Percentiles rank a stretch among this genome's conserved stretches.
These are phyloP conservation scores for Entomophthora muscae DNA, from an alignment of 371 early-diverging fungal species.

Conservation along the genomic window DNA sequence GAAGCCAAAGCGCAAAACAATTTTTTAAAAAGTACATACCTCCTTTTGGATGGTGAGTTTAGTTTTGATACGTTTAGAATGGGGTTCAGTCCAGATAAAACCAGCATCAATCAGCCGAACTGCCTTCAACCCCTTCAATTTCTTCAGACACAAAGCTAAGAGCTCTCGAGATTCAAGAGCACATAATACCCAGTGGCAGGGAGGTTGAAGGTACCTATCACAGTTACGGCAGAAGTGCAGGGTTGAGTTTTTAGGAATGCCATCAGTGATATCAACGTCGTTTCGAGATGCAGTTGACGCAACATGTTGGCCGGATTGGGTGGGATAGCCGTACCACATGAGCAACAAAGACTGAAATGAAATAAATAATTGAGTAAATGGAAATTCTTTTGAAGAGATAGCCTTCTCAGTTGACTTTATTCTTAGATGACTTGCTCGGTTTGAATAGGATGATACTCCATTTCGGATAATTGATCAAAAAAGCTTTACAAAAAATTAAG, in stretches of 20 bases:
- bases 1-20: neutral
- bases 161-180: constrained; percentile 89
- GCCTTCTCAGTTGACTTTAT: neutral
- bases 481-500: too few relatives aligned
- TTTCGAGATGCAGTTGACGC: constrained; percentile 94
- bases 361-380: constrained; percentile 12
- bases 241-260: constrained; percentile 89
- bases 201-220: constrained; percentile 94
- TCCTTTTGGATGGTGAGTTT: constrained; percentile 97
- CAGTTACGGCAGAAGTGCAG: constrained; percentile 93
- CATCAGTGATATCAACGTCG: constrained; percentile 92
- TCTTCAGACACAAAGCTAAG: constrained; percentile 85
- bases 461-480: too few relatives aligned
- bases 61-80: constrained; percentile 86
- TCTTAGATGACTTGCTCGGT: constrained; percentile 29
- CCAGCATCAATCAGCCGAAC: constrained; percentile 94
- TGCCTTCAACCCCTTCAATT: constrained; percentile 74
- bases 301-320: constrained; percentile 97
- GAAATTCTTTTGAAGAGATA: constrained; percentile 11
- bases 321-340: constrained; percentile 91
- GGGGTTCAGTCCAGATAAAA: constrained; percentile 99
- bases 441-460: constrained; percentile 28
- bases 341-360: constrained; percentile 62
- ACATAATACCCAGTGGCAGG: constrained; percentile 77
- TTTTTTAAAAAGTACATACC: constrained; percentile 24